These are phyloP conservation scores for Rhodotorula mucilaginosa DNA, from an alignment of 1,284 basidiomycete genomes.

Conservation along the genomic window DNA sequence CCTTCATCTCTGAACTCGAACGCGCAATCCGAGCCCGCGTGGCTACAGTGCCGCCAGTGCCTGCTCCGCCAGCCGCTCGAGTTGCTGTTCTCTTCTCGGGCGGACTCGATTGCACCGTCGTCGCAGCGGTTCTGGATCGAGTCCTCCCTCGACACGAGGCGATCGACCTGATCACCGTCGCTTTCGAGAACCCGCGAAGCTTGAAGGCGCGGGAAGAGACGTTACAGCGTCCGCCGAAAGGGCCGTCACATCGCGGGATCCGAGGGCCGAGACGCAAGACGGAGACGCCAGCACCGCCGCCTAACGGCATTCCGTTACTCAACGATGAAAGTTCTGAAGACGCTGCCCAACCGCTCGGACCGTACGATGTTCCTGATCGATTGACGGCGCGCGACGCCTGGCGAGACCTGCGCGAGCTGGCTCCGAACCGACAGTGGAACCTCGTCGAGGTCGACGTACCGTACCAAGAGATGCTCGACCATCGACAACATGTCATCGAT, in stretches of 20 bases:
- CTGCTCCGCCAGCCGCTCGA: background rate
- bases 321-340: slow-evolving; percentile 12
- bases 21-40: slow-evolving; percentile 52
- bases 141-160: slow-evolving; percentile 69
- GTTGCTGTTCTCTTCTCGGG: slow-evolving; percentile 91
- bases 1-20: slow-evolving; percentile 49
- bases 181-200: slow-evolving; percentile 85
- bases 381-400: slow-evolving; percentile 73
- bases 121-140: slow-evolving; percentile 78
- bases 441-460: slow-evolving; percentile 86
- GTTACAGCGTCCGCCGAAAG: slow-evolving; percentile 31
- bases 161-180: slow-evolving; percentile 93
- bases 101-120: slow-evolving; percentile 85
- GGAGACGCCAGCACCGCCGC: slow-evolving; percentile 3
- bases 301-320: background rate
- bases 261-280: background rate
- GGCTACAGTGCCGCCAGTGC: slow-evolving; percentile 50
- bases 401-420: slow-evolving; percentile 68
- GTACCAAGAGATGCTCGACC: slow-evolving; percentile 60
- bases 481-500: slow-evolving; percentile 57
- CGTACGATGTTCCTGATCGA: slow-evolving; percentile 76
- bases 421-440: slow-evolving; percentile 77
- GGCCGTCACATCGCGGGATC: background rate
- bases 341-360: background rate
- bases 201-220: slow-evolving; percentile 32